Percentiles rank a stretch among this genome's conserved stretches.
Conservation (phyloP, 2,329 filamentous ascomycete species). For the Tolypocladium nubicola region DNA sequence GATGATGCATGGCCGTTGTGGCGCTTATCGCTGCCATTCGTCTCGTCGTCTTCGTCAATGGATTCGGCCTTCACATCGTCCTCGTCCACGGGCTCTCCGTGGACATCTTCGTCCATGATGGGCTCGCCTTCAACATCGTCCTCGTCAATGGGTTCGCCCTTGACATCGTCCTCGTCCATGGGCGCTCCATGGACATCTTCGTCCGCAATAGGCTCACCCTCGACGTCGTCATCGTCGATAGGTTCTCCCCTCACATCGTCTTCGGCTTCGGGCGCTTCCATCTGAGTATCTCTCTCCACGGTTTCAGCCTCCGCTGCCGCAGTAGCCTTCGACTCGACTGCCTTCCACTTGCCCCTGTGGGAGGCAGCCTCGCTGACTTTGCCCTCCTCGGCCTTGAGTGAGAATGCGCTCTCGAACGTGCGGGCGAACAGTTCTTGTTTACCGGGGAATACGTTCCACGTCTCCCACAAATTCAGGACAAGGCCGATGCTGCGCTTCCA, state of each 20-base stretch:
- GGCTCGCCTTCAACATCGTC: constrained; percentile 38
- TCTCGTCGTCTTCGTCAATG: constrained; percentile 33
- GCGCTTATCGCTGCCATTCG: constrained; percentile 19
- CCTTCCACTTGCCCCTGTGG: constrained; percentile 37
- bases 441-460: constrained; percentile 63
- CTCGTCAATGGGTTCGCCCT: constrained; percentile 31
- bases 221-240: constrained; percentile 37
- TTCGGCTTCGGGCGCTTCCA: constrained; percentile 26
- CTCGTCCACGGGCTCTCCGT: constrained; percentile 31
- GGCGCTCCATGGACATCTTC: constrained; percentile 38
- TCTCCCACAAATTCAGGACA: constrained; percentile 61
- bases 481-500: constrained; percentile 68
- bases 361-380: constrained; percentile 12
- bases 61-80: constrained; percentile 28
- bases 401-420: constrained; percentile 60
- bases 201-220: constrained; percentile 28
- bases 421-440: constrained; percentile 61
- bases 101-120: constrained; percentile 21
- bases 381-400: constrained; percentile 18
- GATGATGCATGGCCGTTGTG: neutral
- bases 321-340: constrained; percentile 28
- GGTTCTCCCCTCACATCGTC: constrained; percentile 33
- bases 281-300: constrained; percentile 27
- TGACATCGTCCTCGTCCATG: constrained; percentile 30
- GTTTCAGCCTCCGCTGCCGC: constrained; percentile 3